Evolutionary conservation across 2,329 filamentous ascomycete genomes (phyloP).

Genomic region (Fusarium graminum): DNA sequence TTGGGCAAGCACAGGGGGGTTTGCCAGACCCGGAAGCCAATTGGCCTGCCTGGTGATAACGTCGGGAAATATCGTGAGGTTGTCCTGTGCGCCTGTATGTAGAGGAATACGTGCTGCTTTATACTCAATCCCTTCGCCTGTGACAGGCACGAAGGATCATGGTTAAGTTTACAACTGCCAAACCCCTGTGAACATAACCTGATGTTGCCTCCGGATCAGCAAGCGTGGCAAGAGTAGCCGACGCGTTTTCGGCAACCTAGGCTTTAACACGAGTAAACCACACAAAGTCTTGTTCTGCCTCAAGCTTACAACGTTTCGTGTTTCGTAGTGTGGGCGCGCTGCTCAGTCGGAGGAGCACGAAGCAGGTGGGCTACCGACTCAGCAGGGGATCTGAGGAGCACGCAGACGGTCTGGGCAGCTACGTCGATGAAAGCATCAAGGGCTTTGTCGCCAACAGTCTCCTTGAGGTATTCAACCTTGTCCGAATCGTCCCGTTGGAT

Average conservation of each 20-base stretch:
- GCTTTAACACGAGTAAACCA: neutral
- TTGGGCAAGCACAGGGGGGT: accelerated
- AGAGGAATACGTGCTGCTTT: neutral
- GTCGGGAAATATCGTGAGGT: neutral
- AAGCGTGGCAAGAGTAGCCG: neutral
- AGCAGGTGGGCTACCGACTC: neutral
- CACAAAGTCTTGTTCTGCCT: neutral
- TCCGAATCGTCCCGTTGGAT: too few relatives aligned
- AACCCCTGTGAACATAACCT: too few relatives aligned
- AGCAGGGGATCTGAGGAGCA: neutral
- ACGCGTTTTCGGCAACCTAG: neutral
- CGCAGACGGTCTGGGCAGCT: neutral
- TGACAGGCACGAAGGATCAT: too few relatives aligned
- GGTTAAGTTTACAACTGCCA: too few relatives aligned
- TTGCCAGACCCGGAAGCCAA: neutral
- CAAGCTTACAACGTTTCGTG: neutral
- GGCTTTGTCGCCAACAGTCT: too few relatives aligned
- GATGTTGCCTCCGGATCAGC: too few relatives aligned
- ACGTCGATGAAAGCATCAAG: too few relatives aligned
- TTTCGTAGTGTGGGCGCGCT: neutral
- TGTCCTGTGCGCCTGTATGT: neutral
- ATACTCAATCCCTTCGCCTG: neutral
- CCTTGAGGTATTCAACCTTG: too few relatives aligned
- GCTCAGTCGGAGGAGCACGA: neutral
- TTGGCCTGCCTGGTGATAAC: neutral